Evolutionary conservation across 1,139 yeast species (phyloP).

Genomic region (Protomyces lactucae-debilis): DNA sequence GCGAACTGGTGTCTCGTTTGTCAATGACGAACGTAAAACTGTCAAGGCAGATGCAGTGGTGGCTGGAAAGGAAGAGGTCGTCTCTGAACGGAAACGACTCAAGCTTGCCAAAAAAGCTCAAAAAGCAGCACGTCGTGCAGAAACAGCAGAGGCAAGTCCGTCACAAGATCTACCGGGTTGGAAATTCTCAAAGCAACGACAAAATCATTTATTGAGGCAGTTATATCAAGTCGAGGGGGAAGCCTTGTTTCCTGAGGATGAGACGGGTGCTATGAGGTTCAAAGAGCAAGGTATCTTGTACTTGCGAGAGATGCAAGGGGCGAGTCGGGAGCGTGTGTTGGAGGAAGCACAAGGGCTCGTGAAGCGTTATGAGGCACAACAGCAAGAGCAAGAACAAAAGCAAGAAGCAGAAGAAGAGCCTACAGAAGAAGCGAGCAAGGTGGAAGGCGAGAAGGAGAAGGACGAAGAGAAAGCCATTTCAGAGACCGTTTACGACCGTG

Average conservation of each 20-base stretch:
- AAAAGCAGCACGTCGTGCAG: neutral
- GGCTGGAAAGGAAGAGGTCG: neutral
- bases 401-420: neutral
- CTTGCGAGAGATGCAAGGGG: conserved; percentile 13
- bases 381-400: neutral
- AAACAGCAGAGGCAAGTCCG: neutral
- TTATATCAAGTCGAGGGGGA: neutral
- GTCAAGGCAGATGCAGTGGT: neutral
- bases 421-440: conserved; percentile 1
- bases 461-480: neutral
- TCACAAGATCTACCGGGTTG: neutral
- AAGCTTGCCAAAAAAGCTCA: neutral
- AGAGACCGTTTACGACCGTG: neutral
- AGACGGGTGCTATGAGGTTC: neutral
- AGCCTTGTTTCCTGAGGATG: conserved; percentile 2
- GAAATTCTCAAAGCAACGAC: conserved; percentile 23
- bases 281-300: neutral
- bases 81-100: neutral
- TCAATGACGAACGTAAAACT: too few species aligned
- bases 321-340: neutral
- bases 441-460: neutral
- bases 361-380: conserved; percentile 2
- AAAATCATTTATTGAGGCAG: conserved; percentile 15
- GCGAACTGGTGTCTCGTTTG: neutral
- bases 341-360: conserved; percentile 8